phyloP scores from a whole-genome alignment of 2,329 filamentous ascomycete species.

The Neonectria neomacrospora region DNA sequence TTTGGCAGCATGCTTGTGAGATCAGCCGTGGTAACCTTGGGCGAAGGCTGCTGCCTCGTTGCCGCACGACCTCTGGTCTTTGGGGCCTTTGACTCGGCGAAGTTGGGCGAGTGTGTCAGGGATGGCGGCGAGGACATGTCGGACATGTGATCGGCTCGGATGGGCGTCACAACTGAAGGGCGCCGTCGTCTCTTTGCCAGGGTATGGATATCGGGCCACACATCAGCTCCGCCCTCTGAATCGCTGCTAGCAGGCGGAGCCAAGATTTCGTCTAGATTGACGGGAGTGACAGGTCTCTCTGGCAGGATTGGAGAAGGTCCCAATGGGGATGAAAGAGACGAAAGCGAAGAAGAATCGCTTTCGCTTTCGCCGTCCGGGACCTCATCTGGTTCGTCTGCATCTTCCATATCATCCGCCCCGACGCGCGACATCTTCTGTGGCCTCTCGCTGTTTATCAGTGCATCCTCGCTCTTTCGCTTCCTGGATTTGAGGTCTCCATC shows the following conservation, averaged over 20 bases:
- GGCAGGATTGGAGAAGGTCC: slow-evolving; percentile 42
- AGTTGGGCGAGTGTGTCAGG: slow-evolving; percentile 74
- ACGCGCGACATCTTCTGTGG: slow-evolving; percentile 52
- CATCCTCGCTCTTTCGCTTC: slow-evolving; percentile 68
- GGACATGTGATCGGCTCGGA: slow-evolving; percentile 56
- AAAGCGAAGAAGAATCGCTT: slow-evolving; percentile 54
- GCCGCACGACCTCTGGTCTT: slow-evolving; percentile 47
- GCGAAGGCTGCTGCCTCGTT: slow-evolving; percentile 50
- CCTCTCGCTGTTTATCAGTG: slow-evolving; percentile 51
- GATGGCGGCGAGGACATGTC: slow-evolving; percentile 73
- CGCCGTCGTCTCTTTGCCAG: slow-evolving; percentile 60
- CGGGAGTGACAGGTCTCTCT: slow-evolving; percentile 54
- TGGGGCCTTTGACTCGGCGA: slow-evolving; percentile 44
- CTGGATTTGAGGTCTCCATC: slow-evolving; percentile 51
- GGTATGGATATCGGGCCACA: slow-evolving; percentile 64
- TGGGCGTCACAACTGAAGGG: slow-evolving; percentile 51
- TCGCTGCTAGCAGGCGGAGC: slow-evolving; percentile 67
- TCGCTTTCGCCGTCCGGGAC: slow-evolving; percentile 43
- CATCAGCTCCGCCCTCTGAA: slow-evolving; percentile 55
- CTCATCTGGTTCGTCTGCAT: slow-evolving; percentile 26
- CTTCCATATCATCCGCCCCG: slow-evolving; percentile 35
- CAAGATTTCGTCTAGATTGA: slow-evolving; percentile 61
- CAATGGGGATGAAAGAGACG: slow-evolving; percentile 52
- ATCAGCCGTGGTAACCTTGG: slow-evolving; percentile 64
- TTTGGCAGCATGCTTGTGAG: slow-evolving; percentile 65